These are phyloP conservation scores for Lactuca sativa DNA, from an alignment of 129 eudicot genomes.

Conservation along the genomic window DNA sequence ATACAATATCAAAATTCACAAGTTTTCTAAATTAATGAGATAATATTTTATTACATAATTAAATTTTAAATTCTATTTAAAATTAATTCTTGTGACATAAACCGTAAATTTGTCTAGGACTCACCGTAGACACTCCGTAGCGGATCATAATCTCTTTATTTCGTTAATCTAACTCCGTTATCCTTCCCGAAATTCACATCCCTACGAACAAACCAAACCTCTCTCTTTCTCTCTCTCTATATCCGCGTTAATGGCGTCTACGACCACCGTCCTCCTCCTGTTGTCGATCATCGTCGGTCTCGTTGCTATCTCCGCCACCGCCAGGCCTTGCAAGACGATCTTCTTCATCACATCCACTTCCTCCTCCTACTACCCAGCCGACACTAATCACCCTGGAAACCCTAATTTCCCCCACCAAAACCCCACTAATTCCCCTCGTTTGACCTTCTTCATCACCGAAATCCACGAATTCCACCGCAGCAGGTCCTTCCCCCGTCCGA, in stretches of 20 bases:
- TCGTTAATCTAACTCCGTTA: constrained; percentile 5
- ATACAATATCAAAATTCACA: too few species aligned
- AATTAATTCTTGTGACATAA: background rate
- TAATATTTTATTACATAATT: too few species aligned
- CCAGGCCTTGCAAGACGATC: constrained; percentile 93
- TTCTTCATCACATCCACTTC: constrained; percentile 71
- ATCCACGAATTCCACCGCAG: constrained; percentile 36
- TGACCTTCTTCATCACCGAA: constrained; percentile 56
- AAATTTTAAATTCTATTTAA: too few species aligned
- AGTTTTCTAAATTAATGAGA: too few species aligned
- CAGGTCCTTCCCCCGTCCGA: constrained; percentile 24
- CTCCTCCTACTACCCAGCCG: constrained; percentile 39
- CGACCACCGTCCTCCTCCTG: constrained; percentile 32
- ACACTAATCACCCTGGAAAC: constrained; percentile 23
- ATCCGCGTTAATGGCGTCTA: constrained; percentile 43
- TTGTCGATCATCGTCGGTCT: constrained; percentile 39
- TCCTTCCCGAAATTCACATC: constrained; percentile 14
- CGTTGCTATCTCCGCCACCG: constrained; percentile 52
- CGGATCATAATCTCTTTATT: background rate
- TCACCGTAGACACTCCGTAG: background rate
- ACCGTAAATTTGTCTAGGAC: background rate
- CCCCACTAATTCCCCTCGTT: constrained; percentile 37
- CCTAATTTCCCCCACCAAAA: constrained; percentile 39
- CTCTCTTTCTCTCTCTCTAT: constrained; percentile 8
- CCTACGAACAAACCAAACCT: background rate